Evolutionary conservation across 768 basidiomycete genomes (phyloP), one percentile per base, ranked within the genome.

Genomic region (Russula sp.): DNA sequence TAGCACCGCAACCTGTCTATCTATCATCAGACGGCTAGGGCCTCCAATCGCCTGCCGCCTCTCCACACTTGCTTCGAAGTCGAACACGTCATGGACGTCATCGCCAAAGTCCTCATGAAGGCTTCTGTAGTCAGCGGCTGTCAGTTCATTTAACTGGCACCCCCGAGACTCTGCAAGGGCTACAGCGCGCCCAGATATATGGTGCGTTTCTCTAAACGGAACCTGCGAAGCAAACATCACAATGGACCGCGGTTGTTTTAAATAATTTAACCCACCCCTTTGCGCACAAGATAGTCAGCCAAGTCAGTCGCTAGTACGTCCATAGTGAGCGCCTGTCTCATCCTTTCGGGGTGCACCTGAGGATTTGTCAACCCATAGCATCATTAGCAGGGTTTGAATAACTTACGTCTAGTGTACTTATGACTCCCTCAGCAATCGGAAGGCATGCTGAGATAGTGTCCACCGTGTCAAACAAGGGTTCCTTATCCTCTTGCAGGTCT

Each of bases 261-360:
- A 49, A 16, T 32, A 22, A 49, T 63, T 54, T 4, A 22, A 81
- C 90, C 68, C 75, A 97, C 96, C 67, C 97, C 96, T 80, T 97
- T 98, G 69, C 95, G 89, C 65, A 99, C 97, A 45, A 99, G 89
- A 75, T 99, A 98, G 73, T 99, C 96, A 9, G 97, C 97, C 32
- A 99, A 77, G 71, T 99, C 97, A n/a, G 97, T 99, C 5, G 97
- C 97, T 54, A 99, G 87, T 63, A 98, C 91, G 74, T 99, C 97
- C 89, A 92, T 94, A 9, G 96, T 98, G 70, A 98, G 76, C 0
- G 94, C 92, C 63, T 82, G 79, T 42, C 80, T 81, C 97, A 99
- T 99, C 79, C 87, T 95, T 40, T 92, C 84, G 1, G 82, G 85
- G 72, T 97, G 86, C 50, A 97, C 88, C 94, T 97, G 68, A 11